Evolutionary conservation across 768 basidiomycete species (phyloP).

Genomic region (Hortiboletus campestris): DNA sequence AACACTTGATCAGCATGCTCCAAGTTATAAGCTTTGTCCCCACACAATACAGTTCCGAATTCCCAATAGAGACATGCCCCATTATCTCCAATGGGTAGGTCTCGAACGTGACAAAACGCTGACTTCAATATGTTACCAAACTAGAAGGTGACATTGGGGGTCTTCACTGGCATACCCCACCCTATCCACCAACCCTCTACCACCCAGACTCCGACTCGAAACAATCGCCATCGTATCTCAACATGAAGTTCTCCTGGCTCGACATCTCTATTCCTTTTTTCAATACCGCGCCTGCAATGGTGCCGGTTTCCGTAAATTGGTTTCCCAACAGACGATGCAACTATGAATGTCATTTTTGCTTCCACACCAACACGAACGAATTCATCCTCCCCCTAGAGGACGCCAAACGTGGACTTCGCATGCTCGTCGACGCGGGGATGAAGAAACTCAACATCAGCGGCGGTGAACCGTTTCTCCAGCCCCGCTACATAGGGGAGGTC

Average conservation of each 20-base stretch:
- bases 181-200: too few species aligned
- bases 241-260: conserved; percentile 17
- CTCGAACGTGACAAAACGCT: too few species aligned
- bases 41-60: too few species aligned
- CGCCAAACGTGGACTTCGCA: conserved; percentile 33
- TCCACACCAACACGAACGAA: conserved; percentile 38
- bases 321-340: conserved; percentile 31
- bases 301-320: conserved; percentile 29
- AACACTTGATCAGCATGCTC: too few species aligned
- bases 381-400: conserved; percentile 36
- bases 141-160: too few species aligned
- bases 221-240: neutral
- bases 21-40: too few species aligned
- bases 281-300: neutral
- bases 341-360: conserved; percentile 41
- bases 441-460: conserved; percentile 38
- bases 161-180: too few species aligned
- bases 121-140: too few species aligned
- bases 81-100: too few species aligned
- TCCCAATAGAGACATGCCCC: too few species aligned
- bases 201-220: too few species aligned
- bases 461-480: conserved; percentile 39
- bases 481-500: conserved; percentile 37
- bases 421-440: conserved; percentile 35
- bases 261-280: conserved; percentile 20